Evolutionary conservation across 2,329 filamentous ascomycete species (phyloP).

Genomic region (Dothideomycetes sp.): DNA sequence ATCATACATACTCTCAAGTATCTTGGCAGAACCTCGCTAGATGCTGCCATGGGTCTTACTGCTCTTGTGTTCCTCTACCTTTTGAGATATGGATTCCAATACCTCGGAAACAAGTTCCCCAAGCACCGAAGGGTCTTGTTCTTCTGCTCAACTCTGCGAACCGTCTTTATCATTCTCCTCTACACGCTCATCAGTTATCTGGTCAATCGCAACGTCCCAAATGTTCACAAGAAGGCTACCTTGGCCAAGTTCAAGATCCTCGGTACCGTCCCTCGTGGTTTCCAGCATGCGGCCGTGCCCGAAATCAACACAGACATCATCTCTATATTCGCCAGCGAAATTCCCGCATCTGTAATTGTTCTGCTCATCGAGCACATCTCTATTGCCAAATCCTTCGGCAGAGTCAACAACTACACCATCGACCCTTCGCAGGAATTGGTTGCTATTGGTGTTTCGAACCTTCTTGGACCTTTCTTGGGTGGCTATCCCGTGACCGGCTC

Average conservation of each 20-base stretch:
- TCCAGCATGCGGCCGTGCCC: slow-evolving; percentile 69
- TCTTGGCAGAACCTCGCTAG: slow-evolving; percentile 57
- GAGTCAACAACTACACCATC: slow-evolving; percentile 93
- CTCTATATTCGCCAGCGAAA: slow-evolving; percentile 56
- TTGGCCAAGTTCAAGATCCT: slow-evolving; percentile 61
- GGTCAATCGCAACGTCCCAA: slow-evolving; percentile 50
- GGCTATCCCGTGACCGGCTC: slow-evolving; percentile 90
- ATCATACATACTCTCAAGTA: slow-evolving; percentile 74
- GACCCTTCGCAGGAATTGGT: slow-evolving; percentile 94
- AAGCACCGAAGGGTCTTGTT: slow-evolving; percentile 66
- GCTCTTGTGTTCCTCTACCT: slow-evolving; percentile 69
- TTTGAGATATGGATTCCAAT: slow-evolving; percentile 58
- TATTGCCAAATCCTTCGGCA: slow-evolving; percentile 92
- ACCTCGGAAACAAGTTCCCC: slow-evolving; percentile 59
- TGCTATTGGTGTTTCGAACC: slow-evolving; percentile 82
- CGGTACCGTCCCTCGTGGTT: slow-evolving; percentile 71
- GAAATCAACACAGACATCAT: slow-evolving; percentile 58
- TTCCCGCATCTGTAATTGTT: slow-evolving; percentile 87
- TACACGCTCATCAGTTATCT: slow-evolving; percentile 89
- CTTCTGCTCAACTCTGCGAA: slow-evolving; percentile 83
- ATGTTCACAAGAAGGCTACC: slow-evolving; percentile 33
- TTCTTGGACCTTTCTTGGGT: slow-evolving; percentile 84
- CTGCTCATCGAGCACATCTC: slow-evolving; percentile 93
- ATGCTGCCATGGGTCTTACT: slow-evolving; percentile 82
- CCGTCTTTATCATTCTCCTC: slow-evolving; percentile 80